Base-by-base conservation (phyloP, 2,329 filamentous ascomycete genomes). In the Apiospora saccharicola region DNA sequence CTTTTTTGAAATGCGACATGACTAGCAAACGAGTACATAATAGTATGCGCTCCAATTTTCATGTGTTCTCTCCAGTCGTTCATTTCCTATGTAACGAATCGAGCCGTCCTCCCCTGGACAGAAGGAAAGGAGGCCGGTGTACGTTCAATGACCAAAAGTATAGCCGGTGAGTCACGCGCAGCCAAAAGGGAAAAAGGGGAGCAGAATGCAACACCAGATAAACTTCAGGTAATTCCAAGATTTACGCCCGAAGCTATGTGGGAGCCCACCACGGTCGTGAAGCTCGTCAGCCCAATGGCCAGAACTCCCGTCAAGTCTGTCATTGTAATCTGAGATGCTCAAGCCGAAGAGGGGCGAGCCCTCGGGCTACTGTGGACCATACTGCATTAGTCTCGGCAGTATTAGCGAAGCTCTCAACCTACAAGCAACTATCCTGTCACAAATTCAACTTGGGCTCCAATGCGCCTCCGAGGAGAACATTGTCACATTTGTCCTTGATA, bases 341-440 rank as follows among this genome's bases (percentile, higher is more conserved):
- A 37, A 34, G 22, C n/a, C 19, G 57, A 64, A 64, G 57, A 64
- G 57, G 57, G 57, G 57, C 57, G 30, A n/a, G 57, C 22, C 41
- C 57, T 64, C 57, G 57, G 57, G 57, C 57, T 64, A 64, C 57
- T 64, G 57, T 64, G 57, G 57, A 64, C 57, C 57, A n/a, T 41
- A 41, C 19, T 41, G 57, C 57, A 41, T 41, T 64, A 64, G 57
- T 64, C 34, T 64, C 57, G 57, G 57, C 10, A 64, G 57, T 34
- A 64, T 64, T 64, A 41, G 57, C 57, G 57, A 64, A 51, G 57
- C 34, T 64, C 57, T 10, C 19, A 34, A 24, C 3, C 10, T 49
- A 10, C n/a, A 64, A 8, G n/a, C 30, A 34, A 37, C 19, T 30
- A 10, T 22, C 41, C 34, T 41, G n/a, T n/a, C 34, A 64, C 34